Conservation (phyloP, 306 rosid genomes). For the Phaseolus lunatus region DNA sequence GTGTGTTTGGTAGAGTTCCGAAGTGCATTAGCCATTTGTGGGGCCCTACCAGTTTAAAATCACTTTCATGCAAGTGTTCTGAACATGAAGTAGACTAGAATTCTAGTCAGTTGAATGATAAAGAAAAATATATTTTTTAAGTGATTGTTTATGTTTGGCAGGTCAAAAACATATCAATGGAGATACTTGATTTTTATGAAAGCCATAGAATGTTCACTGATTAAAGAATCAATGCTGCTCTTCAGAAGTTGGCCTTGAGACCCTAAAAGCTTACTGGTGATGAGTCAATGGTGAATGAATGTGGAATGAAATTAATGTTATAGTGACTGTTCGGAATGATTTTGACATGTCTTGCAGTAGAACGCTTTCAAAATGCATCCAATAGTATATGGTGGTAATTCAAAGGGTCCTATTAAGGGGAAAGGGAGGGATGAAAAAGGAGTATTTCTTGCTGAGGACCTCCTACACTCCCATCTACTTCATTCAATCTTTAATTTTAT, state of each 20-base stretch:
- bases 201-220: slow-evolving; percentile 62
- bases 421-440: background rate
- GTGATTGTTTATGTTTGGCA: slow-evolving; percentile 47
- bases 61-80: background rate
- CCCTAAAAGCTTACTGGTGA: slow-evolving; percentile 41
- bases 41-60: background rate
- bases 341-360: slow-evolving; percentile 14
- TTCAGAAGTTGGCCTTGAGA: slow-evolving; percentile 66
- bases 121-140: slow-evolving; percentile 4
- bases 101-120: slow-evolving; percentile 20
- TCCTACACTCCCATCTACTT: background rate
- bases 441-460: slow-evolving; percentile 17
- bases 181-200: slow-evolving; percentile 89
- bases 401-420: too few relatives aligned
- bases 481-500: background rate
- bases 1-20: background rate
- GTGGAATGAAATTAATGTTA: slow-evolving; percentile 19
- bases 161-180: slow-evolving; percentile 92
- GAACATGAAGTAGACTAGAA: background rate
- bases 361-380: background rate
- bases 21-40: slow-evolving; percentile 5
- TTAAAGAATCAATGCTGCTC: slow-evolving; percentile 70
- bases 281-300: background rate
- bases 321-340: slow-evolving; percentile 8
- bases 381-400: slow-evolving; percentile 13